A percentile compares a stretch with the other conserved stretches of the same genome.
Conservation (phyloP, 1,284 basidiomycete genomes). For the Ceratobasidium sp. region DNA sequence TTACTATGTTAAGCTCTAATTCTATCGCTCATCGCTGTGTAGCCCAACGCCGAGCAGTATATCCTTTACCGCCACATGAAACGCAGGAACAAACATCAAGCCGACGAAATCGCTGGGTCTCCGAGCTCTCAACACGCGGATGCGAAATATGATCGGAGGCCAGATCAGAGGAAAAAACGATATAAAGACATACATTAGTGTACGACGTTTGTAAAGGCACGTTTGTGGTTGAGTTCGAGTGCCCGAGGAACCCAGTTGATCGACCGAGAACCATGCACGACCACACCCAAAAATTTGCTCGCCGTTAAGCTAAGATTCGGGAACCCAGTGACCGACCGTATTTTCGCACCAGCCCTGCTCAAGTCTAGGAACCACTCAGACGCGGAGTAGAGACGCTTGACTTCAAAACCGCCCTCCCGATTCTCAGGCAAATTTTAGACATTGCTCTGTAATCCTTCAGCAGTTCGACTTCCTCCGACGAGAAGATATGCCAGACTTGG, state of each 20-base stretch:
- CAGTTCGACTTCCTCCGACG: not conserved
- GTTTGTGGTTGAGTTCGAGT: not conserved
- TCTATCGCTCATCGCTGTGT: not conserved
- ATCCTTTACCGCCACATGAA: constrained; percentile 16
- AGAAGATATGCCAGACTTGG: not conserved
- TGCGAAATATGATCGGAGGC: not conserved
- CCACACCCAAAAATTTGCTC: not conserved
- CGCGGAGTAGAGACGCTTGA: not conserved
- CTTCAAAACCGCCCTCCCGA: not conserved
- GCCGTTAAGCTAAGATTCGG: not conserved
- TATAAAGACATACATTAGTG: not conserved
- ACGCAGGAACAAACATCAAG: constrained; percentile 22
- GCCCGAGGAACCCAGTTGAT: constrained; percentile 19
- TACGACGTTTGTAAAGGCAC: not conserved
- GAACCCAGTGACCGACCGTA: not conserved
- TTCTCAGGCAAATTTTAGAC: not conserved
- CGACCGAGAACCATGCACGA: constrained; percentile 12
- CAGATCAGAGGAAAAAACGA: not conserved
- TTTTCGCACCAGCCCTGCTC: too few relatives aligned
- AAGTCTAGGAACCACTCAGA: not conserved
- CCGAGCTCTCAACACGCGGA: not conserved
- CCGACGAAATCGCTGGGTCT: not conserved
- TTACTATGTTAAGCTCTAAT: not conserved
- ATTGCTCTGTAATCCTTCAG: not conserved
- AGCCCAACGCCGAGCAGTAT: not conserved